A percentile compares a stretch with the other conserved stretches of the same genome.
These are phyloP conservation scores for Chlorella sp. DNA, from an alignment of 139 green algal genomes.

Conservation along the genomic window DNA sequence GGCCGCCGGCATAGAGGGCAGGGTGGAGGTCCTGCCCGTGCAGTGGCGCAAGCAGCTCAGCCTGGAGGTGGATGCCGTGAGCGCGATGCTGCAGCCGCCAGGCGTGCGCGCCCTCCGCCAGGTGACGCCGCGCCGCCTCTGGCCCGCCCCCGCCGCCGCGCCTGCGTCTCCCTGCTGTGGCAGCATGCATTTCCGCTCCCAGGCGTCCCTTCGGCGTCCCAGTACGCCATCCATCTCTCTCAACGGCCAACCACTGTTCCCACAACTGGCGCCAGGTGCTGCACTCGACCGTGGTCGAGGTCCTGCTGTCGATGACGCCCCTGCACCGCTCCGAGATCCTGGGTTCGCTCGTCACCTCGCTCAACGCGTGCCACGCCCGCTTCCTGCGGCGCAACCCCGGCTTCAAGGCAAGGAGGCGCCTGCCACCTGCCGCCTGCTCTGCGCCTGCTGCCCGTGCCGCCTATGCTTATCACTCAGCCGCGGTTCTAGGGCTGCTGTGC, in stretches of 20 bases:
- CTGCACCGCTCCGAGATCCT: conserved; percentile 67
- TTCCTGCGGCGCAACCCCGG: conserved; percentile 69
- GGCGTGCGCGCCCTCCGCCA: conserved; percentile 50
- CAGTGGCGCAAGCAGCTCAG: conserved; percentile 74
- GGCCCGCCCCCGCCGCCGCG: no score
- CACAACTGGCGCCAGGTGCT: no score
- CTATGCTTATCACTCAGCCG: no score
- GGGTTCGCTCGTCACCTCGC: conserved; percentile 46
- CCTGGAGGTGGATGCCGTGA: conserved; percentile 61
- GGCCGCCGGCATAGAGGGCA: no score
- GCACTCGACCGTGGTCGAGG: conserved; percentile 72
- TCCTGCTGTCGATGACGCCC: conserved; percentile 79
- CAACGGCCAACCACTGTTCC: no score
- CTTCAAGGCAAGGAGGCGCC: conserved; percentile 65
- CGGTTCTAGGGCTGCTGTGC: no score
- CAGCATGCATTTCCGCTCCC: no score
- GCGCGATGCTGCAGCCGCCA: conserved; percentile 57
- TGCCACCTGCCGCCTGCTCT: no score
- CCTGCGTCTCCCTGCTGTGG: conserved; percentile 17
- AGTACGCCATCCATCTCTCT: no score
- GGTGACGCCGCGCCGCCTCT: no score
- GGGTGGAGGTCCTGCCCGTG: conserved; percentile 66
- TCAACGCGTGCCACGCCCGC: conserved; percentile 60
- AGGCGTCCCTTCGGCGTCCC: no score
- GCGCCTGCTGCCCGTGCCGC: no score